Evolutionary conservation across 176 grass and related monocot genomes (phyloP), one percentile per base, ranked within the genome.

Genomic region (Carex scoparia): DNA sequence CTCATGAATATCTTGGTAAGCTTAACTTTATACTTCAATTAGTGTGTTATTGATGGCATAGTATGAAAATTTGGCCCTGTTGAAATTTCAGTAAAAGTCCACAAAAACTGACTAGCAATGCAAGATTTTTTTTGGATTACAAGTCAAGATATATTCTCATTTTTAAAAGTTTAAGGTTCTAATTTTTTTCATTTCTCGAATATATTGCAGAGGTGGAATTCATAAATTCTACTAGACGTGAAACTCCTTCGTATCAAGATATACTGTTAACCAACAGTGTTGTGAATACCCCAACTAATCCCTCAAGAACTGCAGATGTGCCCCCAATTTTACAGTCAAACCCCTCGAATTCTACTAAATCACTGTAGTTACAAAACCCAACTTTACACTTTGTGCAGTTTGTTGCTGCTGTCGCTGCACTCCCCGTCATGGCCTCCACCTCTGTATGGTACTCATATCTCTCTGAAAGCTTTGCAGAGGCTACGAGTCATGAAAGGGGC

Each of bases 141-240:
- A 40, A 40, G 38, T 40, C 38, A 40, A 40, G 38, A 40, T 40
- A 40, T 40, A 40, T 40, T 40, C 38, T 5, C 4, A 40, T 40
- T 61, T 31, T 65, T 78, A 80, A 51, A 15, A 65, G 80, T 66
- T 49, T 40, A 85, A 70, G 65, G 62, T 38, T 86, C 37, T 87
- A 77, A 86, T 92, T 65, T 88, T 54, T 68, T 63, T 65, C 19
- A 84, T 90, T 65, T 82, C 15, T 63, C 32, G 12, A 19, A 32
- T 86, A 5, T 72, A 66, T 71, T 87, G 51, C 87, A 98, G 95
- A 91, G 83, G 84, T 85, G 84, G 93, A 78, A 23, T 87, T 86
- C 57, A 71, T 91, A 55, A 86, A 86, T 88, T 72, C 86, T 3
- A 87, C 91, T 30, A 87, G 88, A 77, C 87, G 81, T 61, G 90